Evolutionary conservation across 495 filamentous ascomycete genomes (phyloP), one percentile per base, ranked within the genome.

Genomic region (Aspergillus carlsbadensis): DNA sequence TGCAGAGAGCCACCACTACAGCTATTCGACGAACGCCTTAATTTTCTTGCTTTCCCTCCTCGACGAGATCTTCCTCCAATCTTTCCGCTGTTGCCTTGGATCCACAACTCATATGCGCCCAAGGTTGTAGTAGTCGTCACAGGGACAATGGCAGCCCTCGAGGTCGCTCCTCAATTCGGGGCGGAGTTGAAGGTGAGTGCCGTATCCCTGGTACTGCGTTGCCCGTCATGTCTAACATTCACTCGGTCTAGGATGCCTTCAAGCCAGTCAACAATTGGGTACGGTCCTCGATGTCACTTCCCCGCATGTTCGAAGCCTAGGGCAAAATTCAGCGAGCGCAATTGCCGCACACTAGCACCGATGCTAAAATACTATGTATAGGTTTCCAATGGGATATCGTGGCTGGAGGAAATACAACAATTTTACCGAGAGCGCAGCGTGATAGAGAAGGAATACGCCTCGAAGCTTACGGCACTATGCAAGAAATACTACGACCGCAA

Each of bases 401-500:
- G 92, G 92, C 85, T 99, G 44, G 94, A 97, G 63, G 94, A 99
- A 65, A 89, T 97, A 62, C 90, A 98, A 73, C 86, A 88, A 66
- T 99, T 97, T 75, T 99, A 97, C 77, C 87, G 94, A 31, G 94
- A 99, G 71, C 83, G 95, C 50, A 91, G 90, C 60, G 84, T 68
- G 15, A 96, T 98, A 67, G 94, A 99, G 72, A 97, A 96, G 72
- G 95, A 98, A 69, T 97, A 99, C 71, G 87, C 90, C 58, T 76
- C 84, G 42, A 97, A 91, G 73, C 82, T 99, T 35, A 89, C 83
- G 55, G 85, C 84, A 2, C 76, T 99, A 47, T 92, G 92, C 52
- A 94, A 92, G 79, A 96, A 91, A 68, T 97, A 96, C 75, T 91
- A 89, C 62, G 95, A 99, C 68, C 96, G 94, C 77, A 98, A 96